Evolutionary conservation across 768 basidiomycete genomes (phyloP), one percentile per base, ranked within the genome.

Genomic region (Xerocomus spinulosus): DNA sequence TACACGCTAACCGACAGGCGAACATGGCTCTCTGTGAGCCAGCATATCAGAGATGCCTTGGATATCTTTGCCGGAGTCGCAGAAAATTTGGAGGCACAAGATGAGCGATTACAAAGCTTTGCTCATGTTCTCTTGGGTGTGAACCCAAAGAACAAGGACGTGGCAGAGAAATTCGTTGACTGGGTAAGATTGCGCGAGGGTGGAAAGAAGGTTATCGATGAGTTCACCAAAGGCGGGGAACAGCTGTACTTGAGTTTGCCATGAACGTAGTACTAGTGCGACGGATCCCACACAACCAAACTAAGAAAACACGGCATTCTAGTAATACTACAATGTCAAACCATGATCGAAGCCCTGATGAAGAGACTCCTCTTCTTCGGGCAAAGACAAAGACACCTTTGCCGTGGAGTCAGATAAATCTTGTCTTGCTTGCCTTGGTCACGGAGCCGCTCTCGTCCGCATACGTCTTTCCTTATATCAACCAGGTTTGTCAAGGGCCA

Each of bases 391-490:
- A 53, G 48, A 80, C 74, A 3, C 76, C 80, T 13, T 59, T 83
- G 25, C 80, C 80, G 13, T 75, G 74, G 68, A 41, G 68, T 21
- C 81, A 82, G 53, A 63, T 82, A 23, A 65, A 57, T 1, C 65
- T 82, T n/a, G 58, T 76, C 18, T 58, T 82, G 21, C 56, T 80
- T 2, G 51, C 78, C 15, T 73, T 80, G 54, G 44, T 79, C 21
- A 74, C 75, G 28, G 82, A 83, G 58, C 81, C 82, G 1, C 58
- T 83, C 15, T 70, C 75, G 9, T 73, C 75, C 17, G 63, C 70
- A 48, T 79, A 78, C 15, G 83, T 83, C 32, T 77, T 78, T 44
- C 81, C 82, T 0, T 84, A 80, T 53, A 78, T 84, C 53, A 81
- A 81, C 51, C 76, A 81, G 67, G 80, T 77, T 2, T 0, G 58